These are phyloP conservation scores for Calonectria pteridis DNA, from an alignment of 2,329 filamentous ascomycete genomes.

Conservation along the genomic window DNA sequence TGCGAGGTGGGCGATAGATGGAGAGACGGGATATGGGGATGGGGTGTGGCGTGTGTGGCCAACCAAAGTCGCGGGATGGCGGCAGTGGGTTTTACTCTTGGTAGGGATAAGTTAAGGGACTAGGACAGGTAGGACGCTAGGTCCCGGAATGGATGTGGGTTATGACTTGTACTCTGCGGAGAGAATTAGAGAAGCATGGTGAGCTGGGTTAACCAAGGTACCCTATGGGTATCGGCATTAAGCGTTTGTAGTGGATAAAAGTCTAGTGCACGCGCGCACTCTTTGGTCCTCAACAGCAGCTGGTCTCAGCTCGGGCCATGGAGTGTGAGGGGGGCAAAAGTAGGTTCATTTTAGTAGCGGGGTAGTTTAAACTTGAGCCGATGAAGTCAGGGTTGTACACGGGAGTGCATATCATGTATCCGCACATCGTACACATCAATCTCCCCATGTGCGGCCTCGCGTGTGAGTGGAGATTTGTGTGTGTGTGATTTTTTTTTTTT, in stretches of 20 bases:
- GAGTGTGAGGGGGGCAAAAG: conserved; percentile 5
- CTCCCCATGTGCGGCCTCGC: neutral
- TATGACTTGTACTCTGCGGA: conserved; percentile 17
- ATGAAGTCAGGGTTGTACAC: neutral
- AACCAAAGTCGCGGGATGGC: conserved; percentile 19
- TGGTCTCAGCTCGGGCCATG: conserved; percentile 24
- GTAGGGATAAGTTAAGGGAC: conserved; percentile 15
- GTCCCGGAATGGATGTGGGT: conserved; percentile 23
- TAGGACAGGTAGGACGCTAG: conserved; percentile 16
- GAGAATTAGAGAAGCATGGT: neutral
- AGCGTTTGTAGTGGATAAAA: conserved; percentile 23
- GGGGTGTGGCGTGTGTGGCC: conserved; percentile 12
- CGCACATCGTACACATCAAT: neutral
- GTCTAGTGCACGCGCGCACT: conserved; percentile 6
- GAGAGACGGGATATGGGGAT: conserved; percentile 12
- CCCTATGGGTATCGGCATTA: conserved; percentile 21
- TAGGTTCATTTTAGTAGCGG: conserved; percentile 36
- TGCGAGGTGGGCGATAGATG: conserved; percentile 12
- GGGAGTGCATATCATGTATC: neutral
- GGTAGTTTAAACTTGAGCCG: conserved; percentile 28
- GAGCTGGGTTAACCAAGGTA: conserved; percentile 3
- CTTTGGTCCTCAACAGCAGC: conserved; percentile 8
- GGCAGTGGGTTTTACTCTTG: conserved; percentile 14
- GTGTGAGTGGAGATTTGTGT: conserved; percentile 1
- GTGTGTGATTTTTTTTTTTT: neutral